Evolutionary conservation across 2,329 filamentous ascomycete genomes (phyloP).

Genomic region (Sclerotiophoma versabilis): DNA sequence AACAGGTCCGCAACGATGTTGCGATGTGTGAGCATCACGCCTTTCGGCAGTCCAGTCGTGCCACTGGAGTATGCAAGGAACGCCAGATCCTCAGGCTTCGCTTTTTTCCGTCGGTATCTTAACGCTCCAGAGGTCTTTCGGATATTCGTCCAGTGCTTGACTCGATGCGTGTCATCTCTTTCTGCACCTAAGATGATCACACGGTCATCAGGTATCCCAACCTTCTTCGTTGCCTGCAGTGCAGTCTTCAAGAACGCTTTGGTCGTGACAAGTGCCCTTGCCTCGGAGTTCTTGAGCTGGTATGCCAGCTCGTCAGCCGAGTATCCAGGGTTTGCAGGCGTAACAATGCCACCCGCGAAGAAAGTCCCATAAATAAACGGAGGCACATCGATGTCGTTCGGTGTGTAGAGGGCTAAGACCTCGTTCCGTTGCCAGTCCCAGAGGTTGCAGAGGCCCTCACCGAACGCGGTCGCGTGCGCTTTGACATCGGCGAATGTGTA

Average conservation of each 20-base stretch:
- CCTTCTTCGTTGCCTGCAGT: conserved; percentile 70
- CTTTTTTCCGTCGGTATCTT: conserved; percentile 65
- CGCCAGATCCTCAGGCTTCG: conserved; percentile 73
- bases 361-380: conserved; percentile 76
- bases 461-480: conserved; percentile 72
- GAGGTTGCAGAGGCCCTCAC: conserved; percentile 73
- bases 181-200: conserved; percentile 78
- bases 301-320: conserved; percentile 81
- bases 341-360: conserved; percentile 81
- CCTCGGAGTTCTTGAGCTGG: conserved; percentile 79
- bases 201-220: conserved; percentile 71
- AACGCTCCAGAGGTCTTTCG: conserved; percentile 67
- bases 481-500: conserved; percentile 76
- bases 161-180: conserved; percentile 62
- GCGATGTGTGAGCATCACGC: conserved; percentile 54
- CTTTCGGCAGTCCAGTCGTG: conserved; percentile 55
- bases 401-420: conserved; percentile 79
- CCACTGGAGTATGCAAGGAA: conserved; percentile 70
- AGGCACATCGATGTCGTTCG: conserved; percentile 84
- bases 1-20: conserved; percentile 69
- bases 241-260: conserved; percentile 68
- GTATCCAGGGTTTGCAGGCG: conserved; percentile 86
- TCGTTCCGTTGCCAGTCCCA: conserved; percentile 85
- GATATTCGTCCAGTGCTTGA: conserved; percentile 76
- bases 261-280: conserved; percentile 78